Percentiles rank a stretch among this genome's conserved stretches.
Evolutionary conservation across 306 rosid genomes (phyloP).

Genomic region (Parietaria judaica): DNA sequence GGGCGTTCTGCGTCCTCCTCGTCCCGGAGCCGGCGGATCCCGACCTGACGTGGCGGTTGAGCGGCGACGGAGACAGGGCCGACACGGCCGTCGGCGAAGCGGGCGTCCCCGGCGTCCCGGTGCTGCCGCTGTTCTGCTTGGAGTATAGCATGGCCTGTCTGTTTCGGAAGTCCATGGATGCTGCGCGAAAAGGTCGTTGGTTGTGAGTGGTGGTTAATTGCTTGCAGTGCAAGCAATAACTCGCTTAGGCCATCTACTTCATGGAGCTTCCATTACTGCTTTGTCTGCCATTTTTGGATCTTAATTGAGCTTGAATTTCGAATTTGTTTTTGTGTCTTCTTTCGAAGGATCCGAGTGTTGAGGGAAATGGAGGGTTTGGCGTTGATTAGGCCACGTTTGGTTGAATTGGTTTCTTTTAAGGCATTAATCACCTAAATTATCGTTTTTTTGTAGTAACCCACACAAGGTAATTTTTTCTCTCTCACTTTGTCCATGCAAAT

Average conservation of each 20-base stretch:
- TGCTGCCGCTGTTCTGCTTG: conserved; percentile 56
- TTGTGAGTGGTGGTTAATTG: background rate
- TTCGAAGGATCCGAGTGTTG: conserved; percentile 31
- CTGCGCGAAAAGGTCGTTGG: background rate
- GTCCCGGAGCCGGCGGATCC: conserved; percentile 38
- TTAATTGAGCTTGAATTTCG: background rate
- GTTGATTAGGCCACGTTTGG: conserved; percentile 27
- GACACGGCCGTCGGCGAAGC: conserved; percentile 15
- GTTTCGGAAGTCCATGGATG: background rate
- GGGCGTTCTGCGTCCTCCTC: conserved; percentile 64
- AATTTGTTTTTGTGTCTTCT: background rate
- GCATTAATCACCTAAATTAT: no score
- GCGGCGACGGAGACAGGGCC: conserved; percentile 16
- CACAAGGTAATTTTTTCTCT: no score
- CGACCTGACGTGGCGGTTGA: conserved; percentile 42
- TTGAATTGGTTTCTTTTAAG: conserved; percentile 29
- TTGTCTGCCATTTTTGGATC: conserved; percentile 6
- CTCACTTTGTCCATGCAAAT: no score
- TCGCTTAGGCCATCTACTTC: background rate
- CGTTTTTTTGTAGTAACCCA: no score
- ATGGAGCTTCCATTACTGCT: background rate
- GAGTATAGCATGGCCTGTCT: conserved; percentile 29
- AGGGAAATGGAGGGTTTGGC: conserved; percentile 30
- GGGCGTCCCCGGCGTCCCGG: conserved; percentile 53
- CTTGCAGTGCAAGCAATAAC: conserved; percentile 2